Evolutionary conservation across 2,329 filamentous ascomycete genomes (phyloP).

Genomic region (Penicillium palitans): DNA sequence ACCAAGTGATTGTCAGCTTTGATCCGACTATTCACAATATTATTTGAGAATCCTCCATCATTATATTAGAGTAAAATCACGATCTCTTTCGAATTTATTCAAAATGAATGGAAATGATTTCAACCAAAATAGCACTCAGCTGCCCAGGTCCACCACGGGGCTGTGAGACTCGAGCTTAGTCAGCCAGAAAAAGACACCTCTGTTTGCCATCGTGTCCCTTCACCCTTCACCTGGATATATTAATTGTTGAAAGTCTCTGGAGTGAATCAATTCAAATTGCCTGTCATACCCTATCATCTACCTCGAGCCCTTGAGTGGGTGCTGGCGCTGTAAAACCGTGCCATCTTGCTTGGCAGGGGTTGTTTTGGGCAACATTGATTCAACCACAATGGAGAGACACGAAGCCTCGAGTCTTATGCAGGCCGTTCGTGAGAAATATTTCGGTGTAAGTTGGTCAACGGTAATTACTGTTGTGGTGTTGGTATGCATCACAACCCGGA

Average conservation of each 20-base stretch:
- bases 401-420: conserved; percentile 24
- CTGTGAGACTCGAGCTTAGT: neutral
- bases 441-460: conserved; percentile 27
- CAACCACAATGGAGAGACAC: conserved; percentile 19
- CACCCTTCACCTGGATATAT: neutral
- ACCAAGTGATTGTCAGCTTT: neutral
- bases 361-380: conserved; percentile 3
- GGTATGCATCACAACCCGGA: conserved; percentile 41
- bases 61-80: neutral
- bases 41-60: neutral
- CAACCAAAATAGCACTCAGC: no score
- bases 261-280: neutral
- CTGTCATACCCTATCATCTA: no score
- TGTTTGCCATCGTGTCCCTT: conserved; percentile 1
- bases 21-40: neutral
- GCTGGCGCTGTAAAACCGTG: conserved; percentile 3
- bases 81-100: neutral
- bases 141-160: no score
- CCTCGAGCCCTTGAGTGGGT: neutral
- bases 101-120: neutral
- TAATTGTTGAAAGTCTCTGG: neutral
- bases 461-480: conserved; percentile 32
- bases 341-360: neutral
- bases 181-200: neutral
- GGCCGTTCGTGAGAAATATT: conserved; percentile 22